phyloP scores from a whole-genome alignment of 139 green algal genomes.

The Zygnema cylindricum region DNA sequence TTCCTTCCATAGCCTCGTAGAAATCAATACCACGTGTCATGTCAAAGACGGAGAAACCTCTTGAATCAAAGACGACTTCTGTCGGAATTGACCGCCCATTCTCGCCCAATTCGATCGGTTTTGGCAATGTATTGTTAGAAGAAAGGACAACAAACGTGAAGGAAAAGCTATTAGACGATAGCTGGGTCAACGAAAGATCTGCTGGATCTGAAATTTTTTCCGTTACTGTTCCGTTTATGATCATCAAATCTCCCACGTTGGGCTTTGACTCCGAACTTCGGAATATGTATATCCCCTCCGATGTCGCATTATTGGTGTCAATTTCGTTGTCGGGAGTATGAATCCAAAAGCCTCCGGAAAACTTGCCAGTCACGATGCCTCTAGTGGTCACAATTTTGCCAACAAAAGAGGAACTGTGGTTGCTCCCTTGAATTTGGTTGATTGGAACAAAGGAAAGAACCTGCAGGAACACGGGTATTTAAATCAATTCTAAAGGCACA shows the following conservation, averaged over 20 bases:
- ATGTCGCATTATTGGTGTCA: background rate
- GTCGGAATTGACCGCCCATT: background rate
- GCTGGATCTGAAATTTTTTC: background rate
- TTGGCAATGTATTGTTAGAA: background rate
- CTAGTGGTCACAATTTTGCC: background rate
- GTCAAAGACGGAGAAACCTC: no score
- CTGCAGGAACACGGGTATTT: background rate
- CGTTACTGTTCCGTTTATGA: background rate
- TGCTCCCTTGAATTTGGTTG: no score
- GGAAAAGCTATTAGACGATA: background rate
- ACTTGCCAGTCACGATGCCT: background rate
- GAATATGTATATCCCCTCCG: no score
- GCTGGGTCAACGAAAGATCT: background rate
- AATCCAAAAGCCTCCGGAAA: background rate
- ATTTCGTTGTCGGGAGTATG: background rate
- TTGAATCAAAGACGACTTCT: no score
- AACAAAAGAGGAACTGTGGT: background rate
- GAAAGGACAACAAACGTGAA: no score
- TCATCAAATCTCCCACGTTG: background rate
- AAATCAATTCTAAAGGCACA: no score
- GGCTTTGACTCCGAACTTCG: background rate
- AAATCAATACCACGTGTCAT: no score
- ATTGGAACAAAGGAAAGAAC: no score
- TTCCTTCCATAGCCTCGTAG: background rate
- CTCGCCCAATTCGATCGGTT: background rate